Evolutionary conservation across 1,284 basidiomycete species (phyloP).

Genomic region (Hemileia vastatrix): DNA sequence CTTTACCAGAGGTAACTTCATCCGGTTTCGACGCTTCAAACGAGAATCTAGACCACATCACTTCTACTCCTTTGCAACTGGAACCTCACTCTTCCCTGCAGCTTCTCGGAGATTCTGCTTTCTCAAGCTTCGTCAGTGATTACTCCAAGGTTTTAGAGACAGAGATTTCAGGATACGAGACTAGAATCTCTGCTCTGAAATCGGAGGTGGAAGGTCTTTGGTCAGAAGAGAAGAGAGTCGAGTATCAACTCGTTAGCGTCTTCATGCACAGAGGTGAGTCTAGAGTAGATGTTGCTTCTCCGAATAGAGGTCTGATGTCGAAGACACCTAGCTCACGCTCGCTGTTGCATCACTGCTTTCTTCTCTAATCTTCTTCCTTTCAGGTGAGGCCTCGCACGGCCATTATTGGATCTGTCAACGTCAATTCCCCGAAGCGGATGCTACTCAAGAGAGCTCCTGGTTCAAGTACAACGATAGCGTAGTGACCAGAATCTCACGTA

Average conservation of each 20-base stretch:
- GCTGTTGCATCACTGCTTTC: background rate
- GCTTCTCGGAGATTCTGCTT: constrained; percentile 37
- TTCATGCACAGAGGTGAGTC: constrained; percentile 81
- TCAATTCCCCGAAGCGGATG: too few relatives aligned
- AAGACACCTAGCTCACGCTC: background rate
- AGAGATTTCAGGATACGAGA: constrained; percentile 44
- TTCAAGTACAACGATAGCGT: too few relatives aligned
- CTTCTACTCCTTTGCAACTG: too few relatives aligned
- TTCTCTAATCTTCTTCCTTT: background rate
- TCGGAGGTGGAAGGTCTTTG: too few relatives aligned
- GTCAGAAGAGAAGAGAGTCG: constrained; percentile 57
- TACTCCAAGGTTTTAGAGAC: constrained; percentile 46
- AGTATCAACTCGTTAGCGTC: constrained; percentile 85
- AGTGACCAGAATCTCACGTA: too few relatives aligned
- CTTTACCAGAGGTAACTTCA: too few relatives aligned
- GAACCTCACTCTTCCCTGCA: constrained; percentile 34
- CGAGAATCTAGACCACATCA: constrained; percentile 7
- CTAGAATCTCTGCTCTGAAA: constrained; percentile 35
- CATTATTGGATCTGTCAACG: too few relatives aligned
- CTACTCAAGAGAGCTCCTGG: too few relatives aligned
- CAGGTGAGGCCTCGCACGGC: constrained; percentile 40
- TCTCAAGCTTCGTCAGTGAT: constrained; percentile 23
- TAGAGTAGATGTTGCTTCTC: too few relatives aligned
- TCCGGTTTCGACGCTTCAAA: constrained; percentile 47
- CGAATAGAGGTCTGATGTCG: background rate